These are phyloP conservation scores for Drechmeria coniospora DNA, from an alignment of 2,329 filamentous ascomycete species.

Conservation along the genomic window DNA sequence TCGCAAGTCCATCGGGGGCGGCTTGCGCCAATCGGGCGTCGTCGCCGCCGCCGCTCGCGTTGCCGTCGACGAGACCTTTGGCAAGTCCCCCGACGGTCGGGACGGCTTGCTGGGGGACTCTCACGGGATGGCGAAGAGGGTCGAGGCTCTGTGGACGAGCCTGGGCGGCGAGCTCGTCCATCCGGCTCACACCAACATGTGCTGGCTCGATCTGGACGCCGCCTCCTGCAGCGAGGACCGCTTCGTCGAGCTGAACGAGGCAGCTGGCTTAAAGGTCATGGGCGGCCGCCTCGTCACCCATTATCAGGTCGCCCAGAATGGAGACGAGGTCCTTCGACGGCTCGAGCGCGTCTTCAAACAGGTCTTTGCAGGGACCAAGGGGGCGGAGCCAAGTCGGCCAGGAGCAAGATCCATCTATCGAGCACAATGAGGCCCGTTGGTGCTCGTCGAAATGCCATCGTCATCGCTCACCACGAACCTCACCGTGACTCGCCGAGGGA, in stretches of 20 bases:
- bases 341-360: constrained; percentile 38
- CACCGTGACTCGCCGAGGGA: too few species aligned
- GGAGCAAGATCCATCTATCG: too few species aligned
- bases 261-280: constrained; percentile 26
- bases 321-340: constrained; percentile 41
- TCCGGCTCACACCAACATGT: constrained; percentile 82
- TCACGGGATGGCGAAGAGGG: constrained; percentile 46
- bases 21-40: constrained; percentile 56
- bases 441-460: too few species aligned
- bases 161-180: constrained; percentile 53
- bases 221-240: constrained; percentile 28
- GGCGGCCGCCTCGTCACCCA: constrained; percentile 30
- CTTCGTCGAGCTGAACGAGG: constrained; percentile 23
- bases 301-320: constrained; percentile 46
- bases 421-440: too few species aligned
- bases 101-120: constrained; percentile 43
- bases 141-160: constrained; percentile 55
- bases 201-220: constrained; percentile 61
- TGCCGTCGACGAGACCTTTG: constrained; percentile 40
- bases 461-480: too few species aligned
- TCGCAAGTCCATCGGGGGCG: constrained; percentile 62
- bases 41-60: constrained; percentile 56
- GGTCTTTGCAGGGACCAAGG: constrained; percentile 11
- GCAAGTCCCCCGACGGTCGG: constrained; percentile 17
- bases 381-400: neutral